phyloP scores from a whole-genome alignment of 1,284 basidiomycete species.

The Rhodotorula sp. region DNA sequence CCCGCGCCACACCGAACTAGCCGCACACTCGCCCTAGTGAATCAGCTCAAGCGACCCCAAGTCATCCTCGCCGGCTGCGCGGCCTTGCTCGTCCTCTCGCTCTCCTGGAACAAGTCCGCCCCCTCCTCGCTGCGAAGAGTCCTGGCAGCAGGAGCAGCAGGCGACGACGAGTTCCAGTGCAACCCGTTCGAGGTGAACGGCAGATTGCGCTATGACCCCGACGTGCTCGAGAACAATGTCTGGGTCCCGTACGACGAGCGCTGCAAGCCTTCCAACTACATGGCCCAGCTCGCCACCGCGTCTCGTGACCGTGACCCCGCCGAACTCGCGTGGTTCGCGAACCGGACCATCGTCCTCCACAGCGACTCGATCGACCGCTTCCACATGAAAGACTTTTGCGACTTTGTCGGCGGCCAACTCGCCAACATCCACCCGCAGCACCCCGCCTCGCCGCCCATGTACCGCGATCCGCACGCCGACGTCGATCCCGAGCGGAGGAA shows the following conservation, averaged over 20 bases:
- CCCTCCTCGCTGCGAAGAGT: background rate
- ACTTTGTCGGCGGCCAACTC: constrained; percentile 32
- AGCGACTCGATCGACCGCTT: constrained; percentile 43
- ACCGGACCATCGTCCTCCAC: constrained; percentile 38
- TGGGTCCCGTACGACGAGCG: constrained; percentile 35
- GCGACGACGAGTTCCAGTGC: constrained; percentile 25
- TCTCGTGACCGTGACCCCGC: constrained; percentile 10
- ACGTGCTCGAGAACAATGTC: constrained; percentile 11
- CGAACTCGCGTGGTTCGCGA: constrained; percentile 35
- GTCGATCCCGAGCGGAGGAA: constrained; percentile 2
- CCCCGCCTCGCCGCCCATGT: constrained; percentile 26
- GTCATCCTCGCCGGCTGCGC: background rate
- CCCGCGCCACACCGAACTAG: too few relatives aligned
- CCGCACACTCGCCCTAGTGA: too few relatives aligned
- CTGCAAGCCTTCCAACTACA: constrained; percentile 31
- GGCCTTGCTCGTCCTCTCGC: background rate
- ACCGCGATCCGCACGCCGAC: constrained; percentile 10
- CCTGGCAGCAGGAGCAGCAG: background rate
- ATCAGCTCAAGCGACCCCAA: background rate
- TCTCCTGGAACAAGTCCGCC: background rate
- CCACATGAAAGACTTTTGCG: constrained; percentile 42
- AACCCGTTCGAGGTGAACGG: constrained; percentile 38
- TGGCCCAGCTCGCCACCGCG: constrained; percentile 22
- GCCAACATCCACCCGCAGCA: constrained; percentile 27
- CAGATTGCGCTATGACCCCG: constrained; percentile 26